Evolutionary conservation across 2,329 filamentous ascomycete genomes (phyloP).

Genomic region (Alternaria tenuissima): DNA sequence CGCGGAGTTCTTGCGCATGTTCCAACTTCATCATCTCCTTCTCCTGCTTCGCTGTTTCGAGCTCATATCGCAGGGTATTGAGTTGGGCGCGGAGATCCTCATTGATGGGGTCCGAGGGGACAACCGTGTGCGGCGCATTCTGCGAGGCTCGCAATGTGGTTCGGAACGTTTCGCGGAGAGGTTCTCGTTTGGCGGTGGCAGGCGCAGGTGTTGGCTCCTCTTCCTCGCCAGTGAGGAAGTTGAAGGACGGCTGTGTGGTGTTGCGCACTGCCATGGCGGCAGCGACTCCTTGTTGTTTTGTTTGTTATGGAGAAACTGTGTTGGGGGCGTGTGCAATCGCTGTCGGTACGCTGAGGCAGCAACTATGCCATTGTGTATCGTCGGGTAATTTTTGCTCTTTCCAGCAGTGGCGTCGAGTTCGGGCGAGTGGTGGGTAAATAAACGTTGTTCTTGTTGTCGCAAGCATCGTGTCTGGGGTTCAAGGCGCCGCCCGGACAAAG

Average conservation of each 20-base stretch:
- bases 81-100: slow-evolving; percentile 91
- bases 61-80: slow-evolving; percentile 85
- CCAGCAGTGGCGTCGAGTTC: neutral
- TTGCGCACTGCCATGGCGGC: slow-evolving; percentile 40
- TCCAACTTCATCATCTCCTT: slow-evolving; percentile 80
- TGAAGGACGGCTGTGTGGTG: slow-evolving; percentile 56
- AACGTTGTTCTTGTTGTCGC: slow-evolving; percentile 17
- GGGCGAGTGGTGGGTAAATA: neutral
- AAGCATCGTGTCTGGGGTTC: slow-evolving; percentile 16
- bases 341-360: neutral
- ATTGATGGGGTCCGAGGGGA: slow-evolving; percentile 58
- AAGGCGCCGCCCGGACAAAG: slow-evolving; percentile 20
- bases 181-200: slow-evolving; percentile 42
- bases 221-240: slow-evolving; percentile 57
- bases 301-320: slow-evolving; percentile 21
- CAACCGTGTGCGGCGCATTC: slow-evolving; percentile 47
- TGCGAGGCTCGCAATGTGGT: slow-evolving; percentile 54
- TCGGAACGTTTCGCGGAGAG: slow-evolving; percentile 53
- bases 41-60: slow-evolving; percentile 87
- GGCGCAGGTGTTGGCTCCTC: slow-evolving; percentile 42
- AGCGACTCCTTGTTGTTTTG: slow-evolving; percentile 13
- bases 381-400: neutral
- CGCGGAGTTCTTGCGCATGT: slow-evolving; percentile 83
- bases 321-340: neutral
- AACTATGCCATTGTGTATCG: slow-evolving; percentile 4